Conservation (phyloP, 2,329 filamentous ascomycete species). For the Rhinocladiella mackenziei region DNA sequence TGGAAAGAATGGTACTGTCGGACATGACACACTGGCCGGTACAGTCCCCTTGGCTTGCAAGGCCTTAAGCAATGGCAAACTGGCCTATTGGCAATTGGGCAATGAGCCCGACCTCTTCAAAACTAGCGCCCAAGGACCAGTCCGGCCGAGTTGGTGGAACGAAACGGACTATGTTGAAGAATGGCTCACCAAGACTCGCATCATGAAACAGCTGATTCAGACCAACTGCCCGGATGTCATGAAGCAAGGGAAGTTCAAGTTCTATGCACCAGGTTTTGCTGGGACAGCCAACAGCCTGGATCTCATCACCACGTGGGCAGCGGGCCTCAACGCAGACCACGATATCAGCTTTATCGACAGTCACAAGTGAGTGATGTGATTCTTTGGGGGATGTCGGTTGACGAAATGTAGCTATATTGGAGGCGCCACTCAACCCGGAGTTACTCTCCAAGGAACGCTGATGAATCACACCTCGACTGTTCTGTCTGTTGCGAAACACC, state of each 20-base stretch:
- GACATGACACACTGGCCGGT: conserved; percentile 50
- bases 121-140: conserved; percentile 49
- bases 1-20: conserved; percentile 50
- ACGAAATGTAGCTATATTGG: conserved; percentile 54
- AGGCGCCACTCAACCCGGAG: conserved; percentile 55
- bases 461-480: conserved; percentile 60
- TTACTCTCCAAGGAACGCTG: conserved; percentile 59
- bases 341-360: conserved; percentile 54
- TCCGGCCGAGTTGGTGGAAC: conserved; percentile 52
- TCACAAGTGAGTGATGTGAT: conserved; percentile 57
- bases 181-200: conserved; percentile 54
- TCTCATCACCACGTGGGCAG: conserved; percentile 49
- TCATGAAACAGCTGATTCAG: conserved; percentile 46
- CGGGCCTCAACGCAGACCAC: conserved; percentile 49
- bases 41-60: conserved; percentile 57
- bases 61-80: conserved; percentile 47
- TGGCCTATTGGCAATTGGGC: conserved; percentile 60
- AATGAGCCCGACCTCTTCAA: conserved; percentile 62
- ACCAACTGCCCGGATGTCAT: conserved; percentile 51
- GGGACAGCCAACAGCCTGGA: conserved; percentile 52
- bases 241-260: conserved; percentile 44
- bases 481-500: conserved; percentile 49
- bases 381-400: no score
- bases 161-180: conserved; percentile 55
- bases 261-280: conserved; percentile 57